Evolutionary conservation across 257 asterid species (phyloP), one percentile per base, ranked within the genome.

Genomic region (Ballota nigra): DNA sequence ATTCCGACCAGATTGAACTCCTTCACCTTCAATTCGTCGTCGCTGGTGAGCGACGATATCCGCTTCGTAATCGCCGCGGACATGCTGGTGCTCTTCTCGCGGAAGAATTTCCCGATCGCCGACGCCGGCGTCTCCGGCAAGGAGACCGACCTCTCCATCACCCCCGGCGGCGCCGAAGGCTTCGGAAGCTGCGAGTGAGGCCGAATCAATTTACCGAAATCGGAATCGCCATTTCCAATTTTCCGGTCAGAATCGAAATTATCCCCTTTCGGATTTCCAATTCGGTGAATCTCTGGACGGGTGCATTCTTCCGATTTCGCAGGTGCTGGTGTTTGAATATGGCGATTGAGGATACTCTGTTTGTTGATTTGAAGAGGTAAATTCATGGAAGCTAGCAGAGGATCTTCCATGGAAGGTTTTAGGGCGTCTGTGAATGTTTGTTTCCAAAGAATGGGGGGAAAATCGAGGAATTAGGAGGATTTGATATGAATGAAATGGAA

Each of bases 131-230:
- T 70, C 51, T 79, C 92, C 75, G 92, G 89, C 74, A 58, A 52
- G 31, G 98, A 85, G 11, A 45, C 28, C 18, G 96, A 81, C 29
- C 88, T 81, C 10, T 68, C 70, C 65, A 82, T 59, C 0, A 79
- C 66, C 63, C 89, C 96, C 11, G 87, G 84, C 9, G 97, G 98
- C 11, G 83, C 89, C 63, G 87, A 88, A 6, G 98, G 98, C 80
- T 80, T 87, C 15, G 98, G 98, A 20, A 92, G 90, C 72, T 68
- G 83, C 4, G 86, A 79, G 77, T 87, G 84, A 2, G 97, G 93
- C 26, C 72, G 84, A 38, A 87, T 81, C 75, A 77, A 33, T 56
- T 69, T 75, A 4, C 33, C 16, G 45, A 52, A 51, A 28, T 36
- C 67, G 20, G 63, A 63, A 5, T 47, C 2, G 68, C 51, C 75